Evolutionary conservation across 441 rosid genomes (phyloP).

Genomic region (Eruca vesicaria): DNA sequence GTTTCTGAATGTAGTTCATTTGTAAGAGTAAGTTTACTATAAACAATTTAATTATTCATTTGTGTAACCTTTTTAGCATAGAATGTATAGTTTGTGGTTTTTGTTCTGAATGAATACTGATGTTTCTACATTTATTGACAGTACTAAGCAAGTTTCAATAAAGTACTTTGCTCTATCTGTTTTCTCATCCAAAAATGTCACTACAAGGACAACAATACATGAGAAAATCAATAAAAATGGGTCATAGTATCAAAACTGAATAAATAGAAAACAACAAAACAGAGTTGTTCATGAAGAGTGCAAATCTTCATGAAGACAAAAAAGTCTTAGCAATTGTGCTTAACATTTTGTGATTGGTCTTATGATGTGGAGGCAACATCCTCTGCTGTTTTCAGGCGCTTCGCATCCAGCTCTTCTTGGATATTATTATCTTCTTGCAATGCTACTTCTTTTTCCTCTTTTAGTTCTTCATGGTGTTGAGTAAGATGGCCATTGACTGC

Average conservation of each 20-base stretch:
- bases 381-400: slow-evolving; percentile 53
- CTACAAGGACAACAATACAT: not conserved
- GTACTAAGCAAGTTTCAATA: not conserved
- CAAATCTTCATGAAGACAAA: not conserved
- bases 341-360: not conserved
- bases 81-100: not conserved
- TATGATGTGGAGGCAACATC: slow-evolving; percentile 32
- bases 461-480: slow-evolving; percentile 33
- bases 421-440: not conserved
- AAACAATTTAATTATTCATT: not conserved
- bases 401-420: slow-evolving; percentile 45
- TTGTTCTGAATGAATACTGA: not conserved
- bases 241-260: not conserved
- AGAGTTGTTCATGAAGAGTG: not conserved
- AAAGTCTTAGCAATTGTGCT: slow-evolving; percentile 9
- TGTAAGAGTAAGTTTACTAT: not conserved
- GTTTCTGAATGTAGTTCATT: not conserved
- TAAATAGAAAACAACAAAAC: not conserved
- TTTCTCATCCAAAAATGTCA: not conserved
- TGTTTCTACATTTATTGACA: not conserved
- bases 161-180: not conserved
- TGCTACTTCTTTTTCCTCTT: slow-evolving; percentile 19
- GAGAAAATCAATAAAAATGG: not conserved
- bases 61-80: not conserved
- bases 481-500: slow-evolving; percentile 68